phyloP scores from a whole-genome alignment of 495 filamentous ascomycete species.

The Pseudotulostoma volvatum region DNA sequence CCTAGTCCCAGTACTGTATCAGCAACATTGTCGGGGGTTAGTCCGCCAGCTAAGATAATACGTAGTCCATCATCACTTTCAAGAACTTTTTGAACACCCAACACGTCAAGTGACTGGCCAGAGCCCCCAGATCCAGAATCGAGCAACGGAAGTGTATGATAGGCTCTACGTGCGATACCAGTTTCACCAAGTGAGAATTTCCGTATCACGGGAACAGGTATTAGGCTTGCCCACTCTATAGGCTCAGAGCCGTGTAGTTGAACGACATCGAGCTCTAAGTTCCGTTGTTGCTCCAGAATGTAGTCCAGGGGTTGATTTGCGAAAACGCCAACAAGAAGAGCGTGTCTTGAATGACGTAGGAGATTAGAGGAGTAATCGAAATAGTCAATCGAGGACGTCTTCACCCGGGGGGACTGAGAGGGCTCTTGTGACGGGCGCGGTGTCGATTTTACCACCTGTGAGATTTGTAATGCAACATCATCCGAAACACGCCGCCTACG shows the following conservation, averaged over 20 bases:
- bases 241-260: constrained; percentile 89
- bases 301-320: constrained; percentile 76
- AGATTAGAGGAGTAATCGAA: constrained; percentile 41
- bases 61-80: constrained; percentile 44
- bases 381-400: constrained; percentile 23
- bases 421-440: constrained; percentile 32
- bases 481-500: constrained; percentile 62
- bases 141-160: constrained; percentile 66
- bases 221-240: constrained; percentile 70
- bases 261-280: constrained; percentile 71
- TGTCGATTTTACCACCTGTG: constrained; percentile 52
- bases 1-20: constrained; percentile 42
- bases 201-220: constrained; percentile 80
- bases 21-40: constrained; percentile 59
- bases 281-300: constrained; percentile 54
- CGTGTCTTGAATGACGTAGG: constrained; percentile 39
- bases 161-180: constrained; percentile 56
- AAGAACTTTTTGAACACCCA: constrained; percentile 44
- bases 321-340: constrained; percentile 86
- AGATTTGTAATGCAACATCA: constrained; percentile 65
- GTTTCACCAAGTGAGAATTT: constrained; percentile 58
- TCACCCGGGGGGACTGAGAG: background rate
- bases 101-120: constrained; percentile 55
- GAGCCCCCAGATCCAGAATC: constrained; percentile 76
- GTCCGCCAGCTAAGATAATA: constrained; percentile 69